A percentile compares a stretch with the other conserved stretches of the same genome.
phyloP scores from a whole-genome alignment of 2,329 filamentous ascomycete species.

The Clarireedia homoeocarpa region DNA sequence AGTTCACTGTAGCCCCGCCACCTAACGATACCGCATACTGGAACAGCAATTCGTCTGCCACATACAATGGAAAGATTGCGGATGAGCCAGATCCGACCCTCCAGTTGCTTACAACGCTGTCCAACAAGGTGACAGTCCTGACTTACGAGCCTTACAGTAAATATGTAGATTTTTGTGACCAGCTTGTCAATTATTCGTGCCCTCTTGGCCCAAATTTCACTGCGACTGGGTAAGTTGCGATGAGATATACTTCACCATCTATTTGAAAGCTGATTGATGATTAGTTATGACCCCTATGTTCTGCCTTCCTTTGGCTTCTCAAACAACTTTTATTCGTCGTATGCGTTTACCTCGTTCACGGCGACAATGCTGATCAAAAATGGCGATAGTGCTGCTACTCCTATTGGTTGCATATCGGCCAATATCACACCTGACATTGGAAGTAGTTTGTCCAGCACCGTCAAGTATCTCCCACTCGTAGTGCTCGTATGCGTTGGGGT shows the following conservation, averaged over 20 bases:
- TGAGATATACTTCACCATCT: neutral
- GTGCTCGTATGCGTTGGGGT: constrained; percentile 73
- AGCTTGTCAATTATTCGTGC: constrained; percentile 55
- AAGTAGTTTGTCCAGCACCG: constrained; percentile 52
- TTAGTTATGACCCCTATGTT: constrained; percentile 33
- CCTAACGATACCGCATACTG: constrained; percentile 45
- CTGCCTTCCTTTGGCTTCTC: constrained; percentile 68
- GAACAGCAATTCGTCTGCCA: constrained; percentile 51
- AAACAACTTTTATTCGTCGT: constrained; percentile 71
- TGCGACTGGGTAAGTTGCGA: constrained; percentile 38
- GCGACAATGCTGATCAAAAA: constrained; percentile 68
- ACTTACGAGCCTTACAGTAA: constrained; percentile 63
- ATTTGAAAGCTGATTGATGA: neutral
- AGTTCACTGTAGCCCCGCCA: constrained; percentile 50
- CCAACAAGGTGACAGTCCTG: constrained; percentile 63
- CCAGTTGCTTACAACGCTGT: constrained; percentile 64
- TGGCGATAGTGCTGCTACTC: constrained; percentile 54
- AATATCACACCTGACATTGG: constrained; percentile 80
- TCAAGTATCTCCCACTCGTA: constrained; percentile 69
- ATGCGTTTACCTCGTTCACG: constrained; percentile 76
- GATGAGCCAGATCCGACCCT: constrained; percentile 36
- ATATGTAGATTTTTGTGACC: constrained; percentile 57
- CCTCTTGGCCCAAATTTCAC: constrained; percentile 69
- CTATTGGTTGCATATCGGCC: constrained; percentile 75
- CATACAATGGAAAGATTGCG: constrained; percentile 64